Evolutionary conservation across 2,329 filamentous ascomycete species (phyloP).

Genomic region (Colletotrichum lentis): DNA sequence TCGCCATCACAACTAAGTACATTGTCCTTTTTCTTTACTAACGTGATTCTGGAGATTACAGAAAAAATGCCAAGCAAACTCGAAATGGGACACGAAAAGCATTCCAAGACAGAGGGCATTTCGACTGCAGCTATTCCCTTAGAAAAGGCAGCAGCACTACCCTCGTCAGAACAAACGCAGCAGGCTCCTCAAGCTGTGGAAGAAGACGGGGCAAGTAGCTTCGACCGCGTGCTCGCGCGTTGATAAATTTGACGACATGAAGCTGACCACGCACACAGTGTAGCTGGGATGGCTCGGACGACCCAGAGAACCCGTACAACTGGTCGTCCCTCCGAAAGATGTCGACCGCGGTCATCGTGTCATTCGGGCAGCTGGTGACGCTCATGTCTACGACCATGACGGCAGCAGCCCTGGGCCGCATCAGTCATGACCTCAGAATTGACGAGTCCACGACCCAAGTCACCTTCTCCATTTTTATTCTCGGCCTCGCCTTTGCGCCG

Average conservation of each 20-base stretch:
- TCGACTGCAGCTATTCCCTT: no score
- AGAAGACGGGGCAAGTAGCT: background rate
- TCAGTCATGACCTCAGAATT: conserved; percentile 46
- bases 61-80: background rate
- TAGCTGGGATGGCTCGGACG: conserved; percentile 55
- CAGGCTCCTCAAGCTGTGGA: background rate
- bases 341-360: conserved; percentile 45
- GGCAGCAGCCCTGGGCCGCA: conserved; percentile 47
- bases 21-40: background rate
- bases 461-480: conserved; percentile 51
- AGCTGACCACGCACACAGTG: background rate
- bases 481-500: conserved; percentile 55
- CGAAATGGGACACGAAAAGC: background rate
- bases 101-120: conserved; percentile 1
- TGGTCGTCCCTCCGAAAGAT: conserved; percentile 59
- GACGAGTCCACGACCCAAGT: conserved; percentile 24
- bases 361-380: conserved; percentile 48
- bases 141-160: background rate
- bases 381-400: conserved; percentile 50
- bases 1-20: no score
- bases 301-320: conserved; percentile 60
- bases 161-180: background rate
- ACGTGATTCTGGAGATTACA: background rate
- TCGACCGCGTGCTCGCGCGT: background rate
- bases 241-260: background rate